phyloP scores from a whole-genome alignment of 177 flowering plant genomes.

The Telopea speciosissima region DNA sequence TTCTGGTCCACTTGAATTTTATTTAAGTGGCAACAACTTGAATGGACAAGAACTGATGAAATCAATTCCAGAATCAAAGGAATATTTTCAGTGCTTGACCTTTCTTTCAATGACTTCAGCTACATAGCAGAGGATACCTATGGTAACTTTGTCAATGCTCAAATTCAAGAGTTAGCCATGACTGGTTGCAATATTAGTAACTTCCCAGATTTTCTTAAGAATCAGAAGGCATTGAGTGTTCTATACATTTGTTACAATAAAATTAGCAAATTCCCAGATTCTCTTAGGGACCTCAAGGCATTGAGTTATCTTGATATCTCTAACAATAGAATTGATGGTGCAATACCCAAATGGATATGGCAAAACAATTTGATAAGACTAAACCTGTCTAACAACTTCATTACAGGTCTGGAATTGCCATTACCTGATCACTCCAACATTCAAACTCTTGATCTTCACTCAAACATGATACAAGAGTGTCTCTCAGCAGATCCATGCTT shows the following conservation, averaged over 20 bases:
- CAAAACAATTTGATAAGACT: neutral
- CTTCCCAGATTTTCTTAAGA: conserved; percentile 1
- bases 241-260: conserved; percentile 5
- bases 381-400: conserved; percentile 4
- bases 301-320: neutral
- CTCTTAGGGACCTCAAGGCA: no score
- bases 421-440: neutral
- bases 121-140: no score
- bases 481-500: neutral
- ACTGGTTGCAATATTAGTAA: conserved; percentile 4
- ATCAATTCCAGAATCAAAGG: no score
- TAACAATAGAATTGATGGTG: neutral
- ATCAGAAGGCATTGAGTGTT: neutral
- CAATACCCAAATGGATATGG: conserved; percentile 6
- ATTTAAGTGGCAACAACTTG: no score
- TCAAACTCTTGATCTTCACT: neutral
- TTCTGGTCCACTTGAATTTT: no score
- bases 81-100: no score
- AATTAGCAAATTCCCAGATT: neutral
- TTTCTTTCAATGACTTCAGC: no score
- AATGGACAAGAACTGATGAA: no score
- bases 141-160: no score
- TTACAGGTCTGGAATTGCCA: neutral
- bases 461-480: conserved; percentile 5
- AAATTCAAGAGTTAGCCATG: no score